Evolutionary conservation across 139 green algal species (phyloP).

Genomic region (Chlorella sp.): DNA sequence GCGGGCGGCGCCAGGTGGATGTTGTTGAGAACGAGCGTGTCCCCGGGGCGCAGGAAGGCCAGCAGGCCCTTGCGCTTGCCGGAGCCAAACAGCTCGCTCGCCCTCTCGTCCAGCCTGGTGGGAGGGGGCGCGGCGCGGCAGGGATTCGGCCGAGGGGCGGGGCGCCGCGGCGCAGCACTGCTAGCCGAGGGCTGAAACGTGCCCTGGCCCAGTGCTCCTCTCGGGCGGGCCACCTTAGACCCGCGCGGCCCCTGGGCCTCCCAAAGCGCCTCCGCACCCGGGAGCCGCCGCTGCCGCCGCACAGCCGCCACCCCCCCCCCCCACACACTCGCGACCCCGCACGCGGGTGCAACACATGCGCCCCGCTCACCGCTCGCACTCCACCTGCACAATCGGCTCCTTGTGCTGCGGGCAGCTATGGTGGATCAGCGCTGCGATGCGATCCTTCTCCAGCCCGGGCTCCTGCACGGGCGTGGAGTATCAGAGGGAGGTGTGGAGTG

Average conservation of each 20-base stretch:
- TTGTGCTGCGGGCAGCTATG: conserved; percentile 48
- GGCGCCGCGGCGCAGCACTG: neutral
- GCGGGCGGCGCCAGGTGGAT: conserved; percentile 52
- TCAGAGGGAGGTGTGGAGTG: no score
- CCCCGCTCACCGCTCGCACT: conserved; percentile 30
- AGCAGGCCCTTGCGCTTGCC: conserved; percentile 61
- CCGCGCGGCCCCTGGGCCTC: no score
- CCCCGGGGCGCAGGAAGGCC: conserved; percentile 43
- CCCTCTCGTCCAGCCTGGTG: conserved; percentile 28
- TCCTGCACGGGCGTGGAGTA: no score
- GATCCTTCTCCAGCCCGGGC: conserved; percentile 70
- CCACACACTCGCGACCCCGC: neutral
- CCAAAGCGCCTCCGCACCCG: neutral
- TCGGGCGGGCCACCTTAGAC: no score
- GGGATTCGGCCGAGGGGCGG: neutral
- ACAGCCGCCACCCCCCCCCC: neutral
- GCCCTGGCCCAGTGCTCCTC: no score
- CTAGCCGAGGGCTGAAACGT: neutral
- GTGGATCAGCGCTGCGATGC: conserved; percentile 68
- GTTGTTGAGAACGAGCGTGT: conserved; percentile 73
- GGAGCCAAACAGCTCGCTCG: conserved; percentile 61
- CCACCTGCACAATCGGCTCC: conserved; percentile 49
- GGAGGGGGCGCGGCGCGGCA: conserved; percentile 27
- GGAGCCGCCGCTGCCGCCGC: neutral
- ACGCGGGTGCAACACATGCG: neutral